phyloP scores from a whole-genome alignment of 495 filamentous ascomycete genomes.

The Viridothelium virens region DNA sequence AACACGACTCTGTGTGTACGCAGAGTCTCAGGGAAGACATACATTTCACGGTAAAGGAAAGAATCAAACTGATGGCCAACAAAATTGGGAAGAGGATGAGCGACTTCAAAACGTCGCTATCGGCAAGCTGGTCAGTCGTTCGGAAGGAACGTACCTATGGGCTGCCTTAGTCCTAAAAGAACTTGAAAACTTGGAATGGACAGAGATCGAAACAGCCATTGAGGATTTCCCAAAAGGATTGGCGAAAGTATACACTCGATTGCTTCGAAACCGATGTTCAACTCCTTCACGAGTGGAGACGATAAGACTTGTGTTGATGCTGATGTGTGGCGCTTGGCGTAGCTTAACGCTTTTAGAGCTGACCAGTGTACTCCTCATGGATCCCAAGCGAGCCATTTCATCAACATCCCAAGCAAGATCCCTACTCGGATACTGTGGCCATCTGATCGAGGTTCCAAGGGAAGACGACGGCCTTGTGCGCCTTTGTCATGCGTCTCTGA shows the following conservation, averaged over 20 bases:
- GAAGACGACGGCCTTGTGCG: not conserved
- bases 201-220: not conserved
- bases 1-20: not conserved
- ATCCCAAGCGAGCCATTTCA: not conserved
- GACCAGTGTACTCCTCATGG: not conserved
- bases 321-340: not conserved
- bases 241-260: constrained; percentile 1
- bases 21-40: not conserved
- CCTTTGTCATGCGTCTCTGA: constrained; percentile 1
- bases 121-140: not conserved
- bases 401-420: not conserved
- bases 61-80: not conserved
- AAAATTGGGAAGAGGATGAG: constrained; percentile 5
- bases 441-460: not conserved
- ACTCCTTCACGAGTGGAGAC: not conserved
- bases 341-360: not conserved
- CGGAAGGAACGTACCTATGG: not conserved
- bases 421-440: not conserved
- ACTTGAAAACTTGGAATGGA: not conserved
- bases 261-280: not conserved
- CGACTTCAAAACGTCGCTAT: not conserved
- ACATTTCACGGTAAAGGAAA: not conserved
- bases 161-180: not conserved
- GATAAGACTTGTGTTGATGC: not conserved
- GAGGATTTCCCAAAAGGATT: not conserved